A percentile compares a stretch with the other conserved stretches of the same genome.
These are phyloP conservation scores for Yarrowia divulgata DNA, from an alignment of 805 yeast genomes.

Conservation along the genomic window DNA sequence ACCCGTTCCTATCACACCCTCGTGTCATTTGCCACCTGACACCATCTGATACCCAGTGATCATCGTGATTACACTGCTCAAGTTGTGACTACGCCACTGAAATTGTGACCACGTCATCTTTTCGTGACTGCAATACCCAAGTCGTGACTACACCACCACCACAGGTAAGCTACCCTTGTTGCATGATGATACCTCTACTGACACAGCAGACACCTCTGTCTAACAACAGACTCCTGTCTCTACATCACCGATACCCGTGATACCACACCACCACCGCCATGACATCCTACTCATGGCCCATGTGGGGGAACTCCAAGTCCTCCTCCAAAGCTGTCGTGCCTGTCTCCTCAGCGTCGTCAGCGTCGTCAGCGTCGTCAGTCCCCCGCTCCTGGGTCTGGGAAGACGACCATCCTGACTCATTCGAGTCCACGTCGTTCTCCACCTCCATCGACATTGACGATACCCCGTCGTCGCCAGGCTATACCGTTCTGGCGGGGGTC, in stretches of 20 bases:
- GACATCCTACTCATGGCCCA: constrained; percentile 15
- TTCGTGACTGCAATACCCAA: too few species aligned
- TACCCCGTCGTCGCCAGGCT: constrained; percentile 7
- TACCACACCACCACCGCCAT: not conserved
- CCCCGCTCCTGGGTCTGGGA: not conserved
- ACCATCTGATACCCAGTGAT: too few species aligned
- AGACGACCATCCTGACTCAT: not conserved
- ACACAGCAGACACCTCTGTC: not conserved
- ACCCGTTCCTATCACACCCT: too few species aligned
- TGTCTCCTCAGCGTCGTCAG: not conserved
- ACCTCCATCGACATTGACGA: constrained; percentile 6
- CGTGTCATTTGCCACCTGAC: too few species aligned
- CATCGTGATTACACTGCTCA: too few species aligned
- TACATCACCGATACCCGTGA: not conserved
- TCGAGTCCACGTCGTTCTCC: not conserved
- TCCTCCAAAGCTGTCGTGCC: not conserved
- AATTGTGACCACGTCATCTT: too few species aligned
- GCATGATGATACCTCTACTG: constrained; percentile 2
- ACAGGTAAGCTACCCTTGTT: too few species aligned
- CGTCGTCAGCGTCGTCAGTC: too few species aligned
- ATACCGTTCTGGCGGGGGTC: constrained; percentile 2
- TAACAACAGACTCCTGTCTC: too few species aligned
- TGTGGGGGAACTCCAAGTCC: constrained; percentile 12
- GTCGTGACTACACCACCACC: too few species aligned
- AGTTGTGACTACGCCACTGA: too few species aligned